Conservation (phyloP, 352 stramenopile genomes). For the Pythium rishiriense region DNA sequence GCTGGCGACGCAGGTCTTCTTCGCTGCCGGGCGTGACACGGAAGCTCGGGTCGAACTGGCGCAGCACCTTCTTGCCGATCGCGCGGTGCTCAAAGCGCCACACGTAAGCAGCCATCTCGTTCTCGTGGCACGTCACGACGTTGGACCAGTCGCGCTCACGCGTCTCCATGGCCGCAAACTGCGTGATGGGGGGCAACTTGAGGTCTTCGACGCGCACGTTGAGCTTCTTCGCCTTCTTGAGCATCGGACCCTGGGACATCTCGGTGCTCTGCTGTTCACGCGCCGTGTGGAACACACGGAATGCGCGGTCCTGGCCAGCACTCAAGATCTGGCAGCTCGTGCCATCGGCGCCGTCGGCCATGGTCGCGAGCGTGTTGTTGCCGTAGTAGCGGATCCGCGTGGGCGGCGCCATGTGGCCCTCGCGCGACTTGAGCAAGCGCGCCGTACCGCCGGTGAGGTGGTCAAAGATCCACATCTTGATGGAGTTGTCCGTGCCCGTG, state of each 20-base stretch:
- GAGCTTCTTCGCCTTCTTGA: slow-evolving; percentile 91
- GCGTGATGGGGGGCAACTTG: slow-evolving; percentile 90
- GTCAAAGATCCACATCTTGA: slow-evolving; percentile 96
- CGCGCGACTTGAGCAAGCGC: slow-evolving; percentile 87
- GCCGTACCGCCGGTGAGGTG: slow-evolving; percentile 72
- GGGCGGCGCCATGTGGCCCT: slow-evolving; percentile 84
- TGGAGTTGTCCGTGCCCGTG: slow-evolving; percentile 85
- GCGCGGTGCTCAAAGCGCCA: slow-evolving; percentile 92
- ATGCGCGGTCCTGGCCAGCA: slow-evolving; percentile 86
- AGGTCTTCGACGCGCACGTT: slow-evolving; percentile 83
- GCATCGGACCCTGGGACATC: slow-evolving; percentile 88
- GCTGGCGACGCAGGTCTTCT: slow-evolving; percentile 63
- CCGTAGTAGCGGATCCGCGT: slow-evolving; percentile 91
- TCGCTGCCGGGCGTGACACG: slow-evolving; percentile 55
- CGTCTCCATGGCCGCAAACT: slow-evolving; percentile 91
- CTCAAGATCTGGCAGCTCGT: slow-evolving; percentile 90
- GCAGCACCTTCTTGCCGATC: slow-evolving; percentile 93
- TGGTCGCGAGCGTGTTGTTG: slow-evolving; percentile 84
- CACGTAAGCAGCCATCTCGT: slow-evolving; percentile 92
- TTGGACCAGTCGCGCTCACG: slow-evolving; percentile 91
- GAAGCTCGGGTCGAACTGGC: slow-evolving; percentile 81
- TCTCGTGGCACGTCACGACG: slow-evolving; percentile 94
- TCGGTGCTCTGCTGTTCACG: slow-evolving; percentile 89
- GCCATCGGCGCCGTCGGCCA: slow-evolving; percentile 82
- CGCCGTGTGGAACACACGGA: slow-evolving; percentile 92